These are phyloP conservation scores for Teunomyces aglyptinius DNA, from an alignment of 805 yeast genomes.

Conservation along the genomic window DNA sequence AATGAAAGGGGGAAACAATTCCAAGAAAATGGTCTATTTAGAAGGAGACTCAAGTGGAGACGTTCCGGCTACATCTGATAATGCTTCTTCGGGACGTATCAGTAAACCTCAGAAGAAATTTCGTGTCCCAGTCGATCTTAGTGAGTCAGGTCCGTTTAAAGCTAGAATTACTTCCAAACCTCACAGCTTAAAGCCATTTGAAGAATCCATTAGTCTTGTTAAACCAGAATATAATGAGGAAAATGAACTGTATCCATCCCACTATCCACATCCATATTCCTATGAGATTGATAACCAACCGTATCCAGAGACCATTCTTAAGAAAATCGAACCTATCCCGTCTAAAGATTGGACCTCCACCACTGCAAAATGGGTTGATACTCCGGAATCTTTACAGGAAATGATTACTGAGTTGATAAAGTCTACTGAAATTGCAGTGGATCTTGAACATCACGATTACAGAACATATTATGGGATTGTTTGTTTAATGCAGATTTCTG, in stretches of 20 bases:
- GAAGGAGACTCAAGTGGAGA: slow-evolving; percentile 39
- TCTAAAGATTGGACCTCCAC: slow-evolving; percentile 65
- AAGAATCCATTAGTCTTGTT: slow-evolving; percentile 41
- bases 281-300: slow-evolving; percentile 67
- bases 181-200: slow-evolving; percentile 55
- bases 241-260: slow-evolving; percentile 47
- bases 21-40: slow-evolving; percentile 42
- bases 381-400: slow-evolving; percentile 44
- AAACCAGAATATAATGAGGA: slow-evolving; percentile 27
- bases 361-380: slow-evolving; percentile 71
- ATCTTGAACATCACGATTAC: slow-evolving; percentile 93
- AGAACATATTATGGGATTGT: slow-evolving; percentile 89
- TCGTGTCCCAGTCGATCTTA: slow-evolving; percentile 58
- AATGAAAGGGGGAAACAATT: slow-evolving; percentile 13
- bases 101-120: slow-evolving; percentile 73
- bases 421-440: slow-evolving; percentile 77
- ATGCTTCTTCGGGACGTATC: slow-evolving; percentile 26
- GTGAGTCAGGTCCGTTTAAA: slow-evolving; percentile 67
- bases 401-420: slow-evolving; percentile 55
- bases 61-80: slow-evolving; percentile 2
- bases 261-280: slow-evolving; percentile 78
- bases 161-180: slow-evolving; percentile 78
- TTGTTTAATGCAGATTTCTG: slow-evolving; percentile 89
- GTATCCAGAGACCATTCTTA: slow-evolving; percentile 60
- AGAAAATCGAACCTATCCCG: slow-evolving; percentile 41